Base-by-base conservation (phyloP, 805 yeast species). In the Wickerhamomyces xylosicus region DNA sequence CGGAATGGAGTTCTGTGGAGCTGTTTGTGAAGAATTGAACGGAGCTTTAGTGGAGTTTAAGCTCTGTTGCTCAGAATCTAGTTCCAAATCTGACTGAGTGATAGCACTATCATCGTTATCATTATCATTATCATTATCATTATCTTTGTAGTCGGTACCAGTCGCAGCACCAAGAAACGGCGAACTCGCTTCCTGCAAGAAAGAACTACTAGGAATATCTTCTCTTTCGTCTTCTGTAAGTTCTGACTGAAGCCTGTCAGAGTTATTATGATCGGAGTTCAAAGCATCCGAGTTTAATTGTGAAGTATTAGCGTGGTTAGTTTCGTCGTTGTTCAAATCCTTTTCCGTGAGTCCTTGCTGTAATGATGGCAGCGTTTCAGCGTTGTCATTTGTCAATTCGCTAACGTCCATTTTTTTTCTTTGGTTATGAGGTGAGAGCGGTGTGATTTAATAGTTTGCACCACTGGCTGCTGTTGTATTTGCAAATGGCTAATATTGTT, bases 61-160 rank as follows among this genome's bases (percentile, higher is more conserved):
- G 19, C 21, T 42, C 41, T 8, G 39, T 31, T 11, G 37, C 45
- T 5, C 35, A 36, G 3, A 19, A 35, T 41, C 41, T 11, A 25
- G 14, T 13, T 25, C 29, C 14, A 25, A 25, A 25, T 25, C 29
- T 10, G 29, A 25, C 29, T 25, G 29, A 10, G 29, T 25, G 13
- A 25, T 19, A 31, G 11, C 33, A 31, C 33, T 19, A 31, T 22
- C 28, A 9, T 31, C 33, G 19, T 31, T 19, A 31, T 17, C 33
- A 6, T 14, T 19, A 15, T 10, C 5, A 5, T n/a, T 25, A 13
- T 4, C 14, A 4, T 25, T n/a, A 9, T 13, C 29, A 13, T 25
- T 25, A 10, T 25, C 29, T 25, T n/a, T n/a, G n/a, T n/a, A n/a
- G n/a, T n/a, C n/a, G n/a, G n/a, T n/a, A n/a, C n/a, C n/a, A n/a